These are phyloP conservation scores for Coriaria nepalensis DNA, from an alignment of 306 rosid genomes.

Conservation along the genomic window DNA sequence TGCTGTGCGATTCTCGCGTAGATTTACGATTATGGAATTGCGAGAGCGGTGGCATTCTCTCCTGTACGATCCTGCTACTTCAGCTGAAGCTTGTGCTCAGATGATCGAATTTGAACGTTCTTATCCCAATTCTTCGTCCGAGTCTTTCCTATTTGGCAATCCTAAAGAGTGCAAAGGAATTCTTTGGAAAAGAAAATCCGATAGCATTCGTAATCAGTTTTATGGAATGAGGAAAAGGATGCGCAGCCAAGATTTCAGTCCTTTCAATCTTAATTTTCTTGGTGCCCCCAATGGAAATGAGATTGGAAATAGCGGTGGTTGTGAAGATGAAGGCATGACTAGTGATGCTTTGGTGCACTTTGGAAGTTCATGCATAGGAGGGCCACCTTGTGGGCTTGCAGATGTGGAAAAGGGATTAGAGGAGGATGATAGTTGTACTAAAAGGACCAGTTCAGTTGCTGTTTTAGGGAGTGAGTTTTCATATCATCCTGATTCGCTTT, in stretches of 20 bases:
- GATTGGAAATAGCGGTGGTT: constrained; percentile 4
- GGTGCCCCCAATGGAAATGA: constrained; percentile 9
- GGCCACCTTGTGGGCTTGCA: constrained; percentile 23
- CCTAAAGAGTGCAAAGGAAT: constrained; percentile 6
- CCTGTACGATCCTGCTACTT: constrained; percentile 39
- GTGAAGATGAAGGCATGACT: constrained; percentile 4
- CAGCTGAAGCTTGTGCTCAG: constrained; percentile 34
- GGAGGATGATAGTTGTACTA: constrained; percentile 12
- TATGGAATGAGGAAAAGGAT: constrained; percentile 29
- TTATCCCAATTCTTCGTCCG: constrained; percentile 9
- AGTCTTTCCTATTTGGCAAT: constrained; percentile 13
- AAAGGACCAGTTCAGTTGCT: constrained; percentile 14
- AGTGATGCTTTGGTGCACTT: constrained; percentile 20
- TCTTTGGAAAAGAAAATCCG: constrained; percentile 24
- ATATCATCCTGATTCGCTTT: constrained; percentile 24
- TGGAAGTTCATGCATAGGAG: constrained; percentile 20
- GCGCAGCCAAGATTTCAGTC: constrained; percentile 14
- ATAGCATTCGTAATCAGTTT: constrained; percentile 36
- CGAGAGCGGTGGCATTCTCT: constrained; percentile 59
- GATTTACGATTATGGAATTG: constrained; percentile 39
- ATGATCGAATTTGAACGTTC: constrained; percentile 45
- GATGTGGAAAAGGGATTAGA: constrained; percentile 17
- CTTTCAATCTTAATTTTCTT: constrained; percentile 14
- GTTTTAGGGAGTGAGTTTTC: constrained; percentile 17
- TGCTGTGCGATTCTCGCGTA: constrained; percentile 63